Conservation (phyloP, 148 eudicot genomes). For the Fagopyrum tataricum region DNA sequence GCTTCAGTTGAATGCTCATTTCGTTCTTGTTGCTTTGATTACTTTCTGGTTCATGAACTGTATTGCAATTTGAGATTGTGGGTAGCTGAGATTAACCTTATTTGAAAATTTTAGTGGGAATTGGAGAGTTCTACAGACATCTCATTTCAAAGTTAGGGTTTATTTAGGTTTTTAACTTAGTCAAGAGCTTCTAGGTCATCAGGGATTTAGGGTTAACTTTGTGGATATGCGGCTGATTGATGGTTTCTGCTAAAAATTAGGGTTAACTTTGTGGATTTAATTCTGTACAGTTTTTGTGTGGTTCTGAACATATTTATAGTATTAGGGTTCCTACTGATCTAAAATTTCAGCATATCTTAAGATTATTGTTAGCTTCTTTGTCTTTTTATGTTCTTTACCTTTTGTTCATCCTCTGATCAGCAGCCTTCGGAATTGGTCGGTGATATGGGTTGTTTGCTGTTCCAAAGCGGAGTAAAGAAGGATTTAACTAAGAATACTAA, state of each 20-base stretch:
- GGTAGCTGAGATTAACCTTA: background rate
- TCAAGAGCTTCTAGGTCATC: background rate
- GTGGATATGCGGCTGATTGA: too few species aligned
- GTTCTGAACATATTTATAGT: background rate
- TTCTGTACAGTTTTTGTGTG: background rate
- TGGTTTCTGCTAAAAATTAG: too few species aligned
- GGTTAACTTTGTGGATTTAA: background rate
- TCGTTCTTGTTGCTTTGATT: background rate
- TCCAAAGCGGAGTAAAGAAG: slow-evolving; percentile 36
- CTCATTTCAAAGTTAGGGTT: background rate
- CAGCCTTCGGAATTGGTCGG: background rate
- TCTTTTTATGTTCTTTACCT: background rate
- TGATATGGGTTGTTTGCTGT: slow-evolving; percentile 65
- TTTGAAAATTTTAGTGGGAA: background rate
- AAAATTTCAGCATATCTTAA: background rate
- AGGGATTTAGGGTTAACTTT: background rate
- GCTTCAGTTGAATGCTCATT: background rate
- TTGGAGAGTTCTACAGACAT: background rate
- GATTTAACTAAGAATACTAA: slow-evolving; percentile 34
- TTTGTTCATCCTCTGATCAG: background rate
- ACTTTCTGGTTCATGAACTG: background rate
- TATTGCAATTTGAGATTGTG: background rate
- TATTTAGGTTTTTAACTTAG: background rate
- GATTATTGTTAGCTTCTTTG: background rate
- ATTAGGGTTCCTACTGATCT: background rate